Evolutionary conservation across 1,139 yeast genomes (phyloP).

Genomic region (Lodderomyces metapsilosis): DNA sequence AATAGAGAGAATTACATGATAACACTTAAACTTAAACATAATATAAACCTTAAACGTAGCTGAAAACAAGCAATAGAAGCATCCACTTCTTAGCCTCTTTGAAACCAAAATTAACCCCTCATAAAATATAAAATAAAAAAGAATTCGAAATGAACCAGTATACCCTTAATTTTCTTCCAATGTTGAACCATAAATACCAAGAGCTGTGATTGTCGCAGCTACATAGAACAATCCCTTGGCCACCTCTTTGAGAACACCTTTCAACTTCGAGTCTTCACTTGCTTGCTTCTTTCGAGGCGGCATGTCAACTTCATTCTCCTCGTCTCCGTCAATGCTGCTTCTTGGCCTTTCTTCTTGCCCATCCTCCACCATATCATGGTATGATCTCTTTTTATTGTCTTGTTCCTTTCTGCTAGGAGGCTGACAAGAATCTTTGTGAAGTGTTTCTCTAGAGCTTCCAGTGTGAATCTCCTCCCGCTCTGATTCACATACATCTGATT

Average conservation of each 20-base stretch:
- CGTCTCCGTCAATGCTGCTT: not conserved
- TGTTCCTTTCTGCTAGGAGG: no score
- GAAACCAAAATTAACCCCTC: not conserved
- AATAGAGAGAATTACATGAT: no score
- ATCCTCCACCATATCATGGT: not conserved
- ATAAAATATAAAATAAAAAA: not conserved
- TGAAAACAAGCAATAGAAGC: no score
- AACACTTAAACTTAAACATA: no score
- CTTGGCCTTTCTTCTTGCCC: not conserved
- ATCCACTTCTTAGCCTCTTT: no score
- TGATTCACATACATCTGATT: no score
- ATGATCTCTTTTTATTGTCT: not conserved
- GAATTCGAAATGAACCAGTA: not conserved
- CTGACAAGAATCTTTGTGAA: no score
- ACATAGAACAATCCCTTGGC: slow-evolving; percentile 36
- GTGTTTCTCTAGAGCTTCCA: no score
- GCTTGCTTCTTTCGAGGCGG: slow-evolving; percentile 14
- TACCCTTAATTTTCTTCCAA: not conserved
- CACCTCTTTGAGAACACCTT: slow-evolving; percentile 29
- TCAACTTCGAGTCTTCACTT: slow-evolving; percentile 12
- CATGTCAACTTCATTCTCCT: not conserved
- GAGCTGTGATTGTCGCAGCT: slow-evolving; percentile 35
- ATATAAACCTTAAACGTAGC: no score
- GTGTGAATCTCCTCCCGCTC: no score
- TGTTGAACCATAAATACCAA: slow-evolving; percentile 35